Percentiles rank a stretch among this genome's conserved stretches.
Conservation (phyloP, 2,329 filamentous ascomycete genomes). For the Aspergillus niger region DNA sequence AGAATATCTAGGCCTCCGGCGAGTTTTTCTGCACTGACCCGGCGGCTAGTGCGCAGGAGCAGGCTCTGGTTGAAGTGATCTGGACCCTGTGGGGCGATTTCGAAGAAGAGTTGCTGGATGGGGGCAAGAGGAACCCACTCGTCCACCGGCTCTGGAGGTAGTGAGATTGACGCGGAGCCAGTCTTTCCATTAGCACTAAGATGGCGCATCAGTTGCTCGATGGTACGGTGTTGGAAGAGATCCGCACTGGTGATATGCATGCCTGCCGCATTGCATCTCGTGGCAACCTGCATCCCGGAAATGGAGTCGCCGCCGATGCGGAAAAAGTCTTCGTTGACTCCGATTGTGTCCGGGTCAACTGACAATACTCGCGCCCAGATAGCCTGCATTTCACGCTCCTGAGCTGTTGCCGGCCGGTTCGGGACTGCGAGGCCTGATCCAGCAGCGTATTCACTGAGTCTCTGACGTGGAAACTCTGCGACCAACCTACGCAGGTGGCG, state of each 20-base stretch:
- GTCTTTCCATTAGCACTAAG: neutral
- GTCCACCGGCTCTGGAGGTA: neutral
- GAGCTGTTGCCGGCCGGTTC: slow-evolving; percentile 36
- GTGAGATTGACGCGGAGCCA: neutral
- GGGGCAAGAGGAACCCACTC: neutral
- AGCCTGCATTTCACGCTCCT: slow-evolving; percentile 7
- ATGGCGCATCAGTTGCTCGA: neutral
- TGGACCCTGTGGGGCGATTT: neutral
- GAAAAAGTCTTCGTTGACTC: slow-evolving; percentile 26
- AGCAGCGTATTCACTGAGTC: neutral
- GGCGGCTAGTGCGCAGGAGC: neutral
- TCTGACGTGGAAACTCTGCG: neutral
- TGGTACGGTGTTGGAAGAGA: neutral
- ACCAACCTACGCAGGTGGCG: neutral
- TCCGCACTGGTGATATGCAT: slow-evolving; percentile 4
- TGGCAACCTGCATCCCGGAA: slow-evolving; percentile 19
- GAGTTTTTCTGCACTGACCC: neutral
- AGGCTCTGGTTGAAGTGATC: slow-evolving; percentile 2
- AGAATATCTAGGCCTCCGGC: slow-evolving; percentile 2
- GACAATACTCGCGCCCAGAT: slow-evolving; percentile 18
- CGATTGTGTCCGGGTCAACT: neutral
- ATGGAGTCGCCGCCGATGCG: slow-evolving; percentile 24
- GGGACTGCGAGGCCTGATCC: slow-evolving; percentile 29
- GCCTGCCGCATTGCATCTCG: slow-evolving; percentile 10
- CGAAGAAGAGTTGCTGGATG: slow-evolving; percentile 7